Conservation (phyloP, 2,329 filamentous ascomycete genomes). For the Sordariomycetes sp. region DNA sequence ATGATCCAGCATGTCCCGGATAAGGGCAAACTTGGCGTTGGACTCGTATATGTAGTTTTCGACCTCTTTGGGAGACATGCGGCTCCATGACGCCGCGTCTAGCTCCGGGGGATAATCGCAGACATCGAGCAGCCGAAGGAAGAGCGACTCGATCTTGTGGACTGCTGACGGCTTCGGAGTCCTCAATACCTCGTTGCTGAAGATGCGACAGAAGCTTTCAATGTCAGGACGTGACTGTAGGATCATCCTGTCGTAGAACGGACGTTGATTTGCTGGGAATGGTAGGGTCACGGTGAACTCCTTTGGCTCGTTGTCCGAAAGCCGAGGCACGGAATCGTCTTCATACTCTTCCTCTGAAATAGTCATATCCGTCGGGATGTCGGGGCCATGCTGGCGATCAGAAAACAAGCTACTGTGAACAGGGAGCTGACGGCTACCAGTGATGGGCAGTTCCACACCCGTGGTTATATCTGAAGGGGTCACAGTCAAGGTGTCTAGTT, state of each 20-base stretch:
- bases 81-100: conserved; percentile 28
- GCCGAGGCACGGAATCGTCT: conserved; percentile 11
- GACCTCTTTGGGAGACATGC: conserved; percentile 26
- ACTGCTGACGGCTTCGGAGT: conserved; percentile 28
- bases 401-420: background rate
- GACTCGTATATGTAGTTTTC: conserved; percentile 44
- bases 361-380: background rate
- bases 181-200: conserved; percentile 25
- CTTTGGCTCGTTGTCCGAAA: conserved; percentile 17
- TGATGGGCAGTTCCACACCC: background rate
- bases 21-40: conserved; percentile 50
- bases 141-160: conserved; percentile 36
- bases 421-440: background rate
- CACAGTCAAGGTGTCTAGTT: background rate
- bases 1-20: conserved; percentile 40
- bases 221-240: conserved; percentile 29
- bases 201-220: conserved; percentile 30
- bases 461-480: background rate
- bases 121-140: conserved; percentile 38
- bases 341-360: conserved; percentile 9
- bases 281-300: conserved; percentile 47
- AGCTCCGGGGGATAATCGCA: conserved; percentile 47
- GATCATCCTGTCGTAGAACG: conserved; percentile 40
- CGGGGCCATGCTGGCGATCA: background rate
- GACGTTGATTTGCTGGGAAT: conserved; percentile 39